These are phyloP conservation scores for Yamadazyma songkhlaensis DNA, from an alignment of 1,139 yeast species.

Conservation along the genomic window DNA sequence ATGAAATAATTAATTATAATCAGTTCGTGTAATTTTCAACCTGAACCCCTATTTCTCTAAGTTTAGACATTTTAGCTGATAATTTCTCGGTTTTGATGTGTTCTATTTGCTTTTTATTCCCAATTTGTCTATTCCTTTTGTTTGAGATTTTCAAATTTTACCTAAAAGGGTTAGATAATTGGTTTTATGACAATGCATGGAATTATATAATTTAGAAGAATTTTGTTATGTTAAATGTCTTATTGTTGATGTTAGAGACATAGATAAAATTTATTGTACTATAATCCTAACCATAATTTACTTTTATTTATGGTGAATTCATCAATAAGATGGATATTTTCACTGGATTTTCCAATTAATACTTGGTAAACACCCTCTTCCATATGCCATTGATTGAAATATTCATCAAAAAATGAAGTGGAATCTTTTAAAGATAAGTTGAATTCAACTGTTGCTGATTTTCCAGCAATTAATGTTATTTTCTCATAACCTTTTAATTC, in stretches of 20 bases:
- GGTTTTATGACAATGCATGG: background rate
- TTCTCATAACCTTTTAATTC: constrained; percentile 57
- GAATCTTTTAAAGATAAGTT: constrained; percentile 43
- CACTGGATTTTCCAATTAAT: constrained; percentile 39
- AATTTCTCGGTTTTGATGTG: too few species aligned
- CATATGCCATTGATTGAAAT: constrained; percentile 32
- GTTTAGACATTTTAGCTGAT: too few species aligned
- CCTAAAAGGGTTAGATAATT: background rate
- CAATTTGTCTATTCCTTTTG: too few species aligned
- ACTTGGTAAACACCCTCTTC: constrained; percentile 18
- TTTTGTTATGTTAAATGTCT: too few species aligned
- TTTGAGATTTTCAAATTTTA: background rate
- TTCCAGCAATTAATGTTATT: constrained; percentile 38
- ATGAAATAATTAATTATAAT: too few species aligned
- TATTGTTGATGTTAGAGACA: too few species aligned
- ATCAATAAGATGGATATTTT: constrained; percentile 25
- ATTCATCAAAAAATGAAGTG: constrained; percentile 52
- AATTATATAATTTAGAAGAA: background rate
- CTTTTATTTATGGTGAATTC: constrained; percentile 25
- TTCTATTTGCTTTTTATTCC: too few species aligned
- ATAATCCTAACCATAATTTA: constrained; percentile 21
- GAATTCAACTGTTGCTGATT: constrained; percentile 30
- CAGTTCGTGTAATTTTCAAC: too few species aligned
- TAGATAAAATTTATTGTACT: background rate
- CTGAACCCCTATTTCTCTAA: too few species aligned